Base-by-base conservation (phyloP, 2,329 filamentous ascomycete genomes). In the Dothideomycetidae sp. region DNA sequence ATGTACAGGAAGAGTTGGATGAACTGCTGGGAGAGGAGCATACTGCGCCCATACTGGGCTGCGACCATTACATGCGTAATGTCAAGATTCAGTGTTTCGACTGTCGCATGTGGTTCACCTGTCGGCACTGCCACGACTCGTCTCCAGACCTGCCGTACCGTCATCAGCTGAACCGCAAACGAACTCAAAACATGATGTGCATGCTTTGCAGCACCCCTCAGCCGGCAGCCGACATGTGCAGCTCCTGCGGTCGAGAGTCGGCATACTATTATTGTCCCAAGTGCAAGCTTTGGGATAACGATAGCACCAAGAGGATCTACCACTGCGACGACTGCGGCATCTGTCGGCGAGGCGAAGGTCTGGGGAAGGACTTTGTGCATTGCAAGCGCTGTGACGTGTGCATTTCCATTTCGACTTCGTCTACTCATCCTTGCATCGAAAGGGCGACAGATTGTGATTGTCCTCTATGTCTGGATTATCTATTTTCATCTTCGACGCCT, bases 311-410 rank as follows among this genome's bases (percentile, higher is more conserved):
- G 57, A 80, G 78, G 46, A 93, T 96, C 40, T 98, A 98, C 54
- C 90, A 98, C 55, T 98, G 90, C 57, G 73, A 77, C 51, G 90
- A 96, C 52, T 98, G 90, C 57, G 90, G 90, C 3, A 93, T 98
- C 43, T 98, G 90, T 55, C 73, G 90, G 41, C 78, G 86, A 40
- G 90, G 90, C 1, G 74, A 84, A 55, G 90, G 90, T 1, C 64
- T 98, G 18, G 88, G 90, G 3, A 96, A 93, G 54, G 90, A 98
- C 55, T 98, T 93, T 55, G 86, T 92, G 52, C 90, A 98, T 59
- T 98, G 90, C 79, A 92, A 93, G 78, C 86, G 76, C 49, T 98
- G 90, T 60, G 83, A 83, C 50, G 85, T 92, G 16, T 98, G 90
- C 61, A 90, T 96, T 51, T 81, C 83, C 5, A 93, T 94, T 47